Evolutionary conservation across 495 filamentous ascomycete genomes (phyloP).

Genomic region (Annulohypoxylon maeteangense): DNA sequence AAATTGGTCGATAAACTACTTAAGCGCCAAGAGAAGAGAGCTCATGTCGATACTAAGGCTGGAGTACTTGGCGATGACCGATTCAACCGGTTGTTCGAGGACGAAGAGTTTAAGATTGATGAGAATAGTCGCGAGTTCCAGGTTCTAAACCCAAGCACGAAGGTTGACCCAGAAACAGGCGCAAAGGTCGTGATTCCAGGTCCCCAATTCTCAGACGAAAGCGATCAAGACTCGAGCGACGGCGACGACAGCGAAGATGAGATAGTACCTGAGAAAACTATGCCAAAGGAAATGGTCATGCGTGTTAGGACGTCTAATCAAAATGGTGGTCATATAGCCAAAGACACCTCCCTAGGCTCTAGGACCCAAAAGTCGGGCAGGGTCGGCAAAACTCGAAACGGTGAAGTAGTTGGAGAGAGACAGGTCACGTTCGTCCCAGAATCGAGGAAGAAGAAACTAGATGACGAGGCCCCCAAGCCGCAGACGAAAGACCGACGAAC

Average conservation of each 20-base stretch:
- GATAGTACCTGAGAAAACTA: conserved; percentile 50
- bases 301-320: conserved; percentile 74
- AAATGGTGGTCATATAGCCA: conserved; percentile 63
- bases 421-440: conserved; percentile 85
- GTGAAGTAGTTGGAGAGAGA: conserved; percentile 80
- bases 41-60: conserved; percentile 67
- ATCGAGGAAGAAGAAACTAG: conserved; percentile 65
- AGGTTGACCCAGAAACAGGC: conserved; percentile 48
- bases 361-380: conserved; percentile 63
- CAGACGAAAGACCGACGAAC: conserved; percentile 54
- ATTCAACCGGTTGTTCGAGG: conserved; percentile 89
- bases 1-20: conserved; percentile 84
- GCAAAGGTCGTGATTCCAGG: conserved; percentile 23
- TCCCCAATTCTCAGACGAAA: conserved; percentile 41
- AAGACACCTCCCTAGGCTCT: conserved; percentile 76
- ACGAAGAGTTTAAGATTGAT: conserved; percentile 91
- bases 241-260: conserved; percentile 55
- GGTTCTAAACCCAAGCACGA: conserved; percentile 84
- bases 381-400: conserved; percentile 56
- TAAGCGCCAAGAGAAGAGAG: conserved; percentile 81
- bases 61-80: conserved; percentile 82
- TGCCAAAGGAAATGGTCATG: conserved; percentile 60
- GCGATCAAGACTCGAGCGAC: conserved; percentile 57
- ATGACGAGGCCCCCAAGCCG: conserved; percentile 48
- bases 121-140: conserved; percentile 89